Base-by-base conservation (phyloP, 1,284 basidiomycete species). In the Hymenochaete sp. region DNA sequence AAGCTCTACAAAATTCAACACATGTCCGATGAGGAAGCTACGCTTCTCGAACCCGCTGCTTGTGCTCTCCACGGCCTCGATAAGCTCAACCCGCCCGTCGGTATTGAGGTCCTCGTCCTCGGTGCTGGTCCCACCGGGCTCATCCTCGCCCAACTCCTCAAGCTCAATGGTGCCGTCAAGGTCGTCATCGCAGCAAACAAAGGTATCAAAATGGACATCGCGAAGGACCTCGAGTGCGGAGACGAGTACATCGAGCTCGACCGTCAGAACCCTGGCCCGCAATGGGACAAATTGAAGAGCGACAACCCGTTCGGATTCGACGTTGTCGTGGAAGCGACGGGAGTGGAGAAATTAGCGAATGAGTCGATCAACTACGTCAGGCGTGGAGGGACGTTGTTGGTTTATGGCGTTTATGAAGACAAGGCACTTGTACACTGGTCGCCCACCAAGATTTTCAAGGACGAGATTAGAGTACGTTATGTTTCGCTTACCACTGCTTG, bases 31-130 rank as follows among this genome's bases (percentile, higher is more conserved):
- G 82, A 88, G 62, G 86, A 92, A 56, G 82, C 89, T 0, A 90
- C 86, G 3, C 73, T 93, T n/a, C 67, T 92, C 44, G 89, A 93
- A 61, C 89, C 89, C 14, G 83, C 88, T 3, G 80, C 88, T 11
- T 93, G 89, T 59, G 89, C 89, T 13, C 75, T 93, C 44, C 90
- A 93, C 63, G 89, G 89, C 10, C 73, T 90, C 50, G 90, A 92
- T 67, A 88, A 86, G 59, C 73, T 93, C 44, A 73, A 71, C 49
- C 77, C 84, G 22, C 73, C 80, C 13, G 82, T 89, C 50, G 89
- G 89, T 28, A 67, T 80, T 37, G 83, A 88, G 47, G 85, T 79
- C 11, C 72, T 92, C 38, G 67, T 92, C 45, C 72, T 92, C 51
- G 82, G 83, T 32, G 78, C 84, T 18, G 84, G 84, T 25, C 88